Evolutionary conservation across 805 yeast species (phyloP).

Genomic region (Suhomyces xylopsoci): DNA sequence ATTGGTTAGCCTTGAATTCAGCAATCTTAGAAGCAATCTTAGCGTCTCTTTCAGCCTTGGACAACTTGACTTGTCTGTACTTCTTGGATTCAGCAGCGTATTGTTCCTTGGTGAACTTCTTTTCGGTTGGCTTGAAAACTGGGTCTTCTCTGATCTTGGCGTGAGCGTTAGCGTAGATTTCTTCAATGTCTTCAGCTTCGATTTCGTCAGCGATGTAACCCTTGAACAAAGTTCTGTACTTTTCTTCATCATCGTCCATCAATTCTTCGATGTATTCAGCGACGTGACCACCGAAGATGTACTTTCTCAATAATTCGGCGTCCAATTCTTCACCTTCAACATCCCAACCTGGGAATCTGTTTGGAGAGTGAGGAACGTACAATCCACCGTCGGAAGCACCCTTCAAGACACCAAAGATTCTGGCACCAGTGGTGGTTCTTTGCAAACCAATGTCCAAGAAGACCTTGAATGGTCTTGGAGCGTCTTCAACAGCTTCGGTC

Average conservation of each 20-base stretch:
- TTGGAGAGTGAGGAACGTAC: constrained; percentile 98
- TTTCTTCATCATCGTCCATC: constrained; percentile 99
- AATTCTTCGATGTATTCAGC: constrained; percentile 99
- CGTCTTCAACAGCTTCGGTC: constrained; percentile 99
- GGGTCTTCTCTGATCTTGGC: constrained; percentile 97
- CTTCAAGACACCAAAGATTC: constrained; percentile 98
- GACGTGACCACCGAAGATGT: constrained; percentile 99
- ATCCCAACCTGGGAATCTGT: constrained; percentile 99
- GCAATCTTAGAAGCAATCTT: constrained; percentile 92
- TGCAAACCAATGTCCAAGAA: constrained; percentile 98
- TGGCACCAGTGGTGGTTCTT: constrained; percentile 99
- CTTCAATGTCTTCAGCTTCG: constrained; percentile 96
- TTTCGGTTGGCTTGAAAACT: constrained; percentile 79
- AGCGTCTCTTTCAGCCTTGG: constrained; percentile 88
- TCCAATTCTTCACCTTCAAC: constrained; percentile 97
- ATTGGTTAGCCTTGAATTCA: constrained; percentile 61
- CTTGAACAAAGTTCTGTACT: constrained; percentile 94
- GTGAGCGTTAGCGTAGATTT: constrained; percentile 91
- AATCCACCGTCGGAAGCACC: constrained; percentile 99
- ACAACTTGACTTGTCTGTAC: constrained; percentile 84
- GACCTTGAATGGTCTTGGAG: constrained; percentile 99
- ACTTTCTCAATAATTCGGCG: constrained; percentile 94
- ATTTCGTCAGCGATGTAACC: constrained; percentile 94
- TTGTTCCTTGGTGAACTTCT: constrained; percentile 95
- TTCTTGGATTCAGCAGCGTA: constrained; percentile 96